Percentiles rank a stretch among this genome's conserved stretches.
These are phyloP conservation scores for Jaminaea rosea DNA, from an alignment of 1,284 basidiomycete species.

Conservation along the genomic window DNA sequence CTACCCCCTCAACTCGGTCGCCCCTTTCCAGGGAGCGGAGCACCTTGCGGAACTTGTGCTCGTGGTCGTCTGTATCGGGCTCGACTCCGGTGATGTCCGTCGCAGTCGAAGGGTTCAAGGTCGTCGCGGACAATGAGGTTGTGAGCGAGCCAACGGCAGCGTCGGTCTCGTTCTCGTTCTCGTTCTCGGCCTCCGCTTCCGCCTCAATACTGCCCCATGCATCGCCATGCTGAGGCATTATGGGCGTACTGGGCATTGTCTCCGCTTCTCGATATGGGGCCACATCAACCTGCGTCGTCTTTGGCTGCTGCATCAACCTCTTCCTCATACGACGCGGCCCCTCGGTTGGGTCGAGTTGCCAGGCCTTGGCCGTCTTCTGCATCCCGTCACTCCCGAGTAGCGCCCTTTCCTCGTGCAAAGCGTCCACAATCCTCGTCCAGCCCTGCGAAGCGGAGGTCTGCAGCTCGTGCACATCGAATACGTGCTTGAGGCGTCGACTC, in stretches of 20 bases:
- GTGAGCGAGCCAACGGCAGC: background rate
- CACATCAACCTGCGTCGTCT: slow-evolving; percentile 9
- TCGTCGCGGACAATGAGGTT: background rate
- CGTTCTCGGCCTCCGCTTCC: slow-evolving; percentile 8
- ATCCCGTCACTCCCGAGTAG: slow-evolving; percentile 14
- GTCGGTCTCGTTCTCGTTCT: background rate
- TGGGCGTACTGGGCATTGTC: slow-evolving; percentile 1
- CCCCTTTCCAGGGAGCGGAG: slow-evolving; percentile 63
- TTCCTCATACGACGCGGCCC: slow-evolving; percentile 37
- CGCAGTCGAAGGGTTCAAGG: background rate
- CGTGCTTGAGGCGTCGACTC: slow-evolving; percentile 17
- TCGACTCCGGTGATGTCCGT: slow-evolving; percentile 4
- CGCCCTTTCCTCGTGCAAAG: slow-evolving; percentile 20
- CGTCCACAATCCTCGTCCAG: slow-evolving; percentile 18
- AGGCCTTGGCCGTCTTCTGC: slow-evolving; percentile 6
- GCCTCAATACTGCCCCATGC: slow-evolving; percentile 14
- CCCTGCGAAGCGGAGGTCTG: slow-evolving; percentile 17
- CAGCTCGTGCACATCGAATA: slow-evolving; percentile 33
- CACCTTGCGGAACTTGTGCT: slow-evolving; percentile 59
- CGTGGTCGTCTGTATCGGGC: slow-evolving; percentile 23
- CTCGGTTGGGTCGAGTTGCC: slow-evolving; percentile 42
- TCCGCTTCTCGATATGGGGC: slow-evolving; percentile 15
- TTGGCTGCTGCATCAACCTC: slow-evolving; percentile 28
- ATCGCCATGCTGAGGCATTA: slow-evolving; percentile 10
- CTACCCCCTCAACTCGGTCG: slow-evolving; percentile 82